Evolutionary conservation across 2,329 filamentous ascomycete species (phyloP), one percentile per base, ranked within the genome.

Genomic region (Fusarium sp.): DNA sequence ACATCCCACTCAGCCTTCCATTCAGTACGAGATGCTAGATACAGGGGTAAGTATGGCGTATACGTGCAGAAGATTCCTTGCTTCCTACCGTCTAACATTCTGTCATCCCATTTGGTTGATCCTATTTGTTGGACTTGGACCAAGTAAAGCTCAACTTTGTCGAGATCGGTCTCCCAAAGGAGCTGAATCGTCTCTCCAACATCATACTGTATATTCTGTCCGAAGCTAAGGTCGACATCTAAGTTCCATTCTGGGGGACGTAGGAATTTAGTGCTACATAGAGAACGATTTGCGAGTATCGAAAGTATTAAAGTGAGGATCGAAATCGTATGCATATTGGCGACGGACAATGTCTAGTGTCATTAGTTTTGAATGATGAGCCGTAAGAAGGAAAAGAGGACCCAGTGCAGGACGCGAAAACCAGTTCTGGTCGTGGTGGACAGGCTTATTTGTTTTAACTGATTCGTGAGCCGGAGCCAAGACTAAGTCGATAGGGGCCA

Each of bases 191-290:
- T 6, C 2, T 33, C 7, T 0, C 55, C 55, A 1, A 13, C 40
- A 0, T 0, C 0, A 22, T 26, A 54, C 2, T 7, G 7, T 7
- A 10, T 7, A 8, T 57, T 57, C 1, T 32, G 1, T 2, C 7
- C 8, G 0, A 6, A 6, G 1, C 5, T 5, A 22, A 5, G 2
- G 0, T 53, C 40, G 5, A 44, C 0, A 3, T n/a, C 17, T 0
- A 2, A 2, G 5, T 26, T n/a, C 39, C 40, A 26, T 4, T 57
- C 22, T 17, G 19, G 48, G 1, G 55, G 55, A 5, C 4, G 22
- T 0, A 54, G 5, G 4, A 57, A 57, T 2, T 3, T 26, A 1
- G 24, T 30, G 1, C 0, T 0, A 3, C 55, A 57, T 0, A 1
- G 20, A 6, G 1, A 24, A 10, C 3, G 5, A 13, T 0, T 32